Percentiles rank a stretch among this genome's conserved stretches.
These are phyloP conservation scores for Gastrolobium bilobum DNA, from an alignment of 306 rosid species.

Conservation along the genomic window DNA sequence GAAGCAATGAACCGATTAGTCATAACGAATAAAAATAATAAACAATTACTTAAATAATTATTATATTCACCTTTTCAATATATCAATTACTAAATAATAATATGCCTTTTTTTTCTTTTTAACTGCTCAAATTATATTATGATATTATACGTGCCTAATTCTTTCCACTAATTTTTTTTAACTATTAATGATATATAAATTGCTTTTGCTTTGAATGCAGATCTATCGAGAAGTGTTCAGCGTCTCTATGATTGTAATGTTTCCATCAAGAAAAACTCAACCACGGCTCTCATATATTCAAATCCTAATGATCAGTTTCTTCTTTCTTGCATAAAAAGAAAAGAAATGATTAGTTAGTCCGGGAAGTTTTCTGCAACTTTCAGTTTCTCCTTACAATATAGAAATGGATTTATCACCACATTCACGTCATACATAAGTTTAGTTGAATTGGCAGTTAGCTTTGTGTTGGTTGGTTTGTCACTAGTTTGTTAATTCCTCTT, in stretches of 20 bases:
- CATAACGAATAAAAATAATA: no score
- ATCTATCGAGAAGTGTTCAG: background rate
- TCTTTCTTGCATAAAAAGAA: background rate
- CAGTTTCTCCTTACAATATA: background rate
- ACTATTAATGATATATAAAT: background rate
- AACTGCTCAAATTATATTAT: no score
- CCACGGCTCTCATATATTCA: background rate
- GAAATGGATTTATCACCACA: background rate
- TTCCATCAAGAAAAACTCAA: background rate
- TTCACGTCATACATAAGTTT: background rate
- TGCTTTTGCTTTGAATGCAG: background rate
- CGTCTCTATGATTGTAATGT: background rate
- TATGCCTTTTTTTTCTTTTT: no score
- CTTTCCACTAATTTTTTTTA: no score
- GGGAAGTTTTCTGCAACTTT: slow-evolving; percentile 8
- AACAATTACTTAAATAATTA: no score
- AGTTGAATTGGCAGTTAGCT: background rate
- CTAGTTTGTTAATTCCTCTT: background rate
- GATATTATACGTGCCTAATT: no score
- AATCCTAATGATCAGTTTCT: background rate
- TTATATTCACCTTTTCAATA: no score
- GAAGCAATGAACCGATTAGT: no score
- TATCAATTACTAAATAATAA: no score
- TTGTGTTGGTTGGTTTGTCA: background rate
- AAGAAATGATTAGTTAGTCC: background rate